Evolutionary conservation across 2,329 filamentous ascomycete species (phyloP).

Genomic region (Setomelanomma holmii): DNA sequence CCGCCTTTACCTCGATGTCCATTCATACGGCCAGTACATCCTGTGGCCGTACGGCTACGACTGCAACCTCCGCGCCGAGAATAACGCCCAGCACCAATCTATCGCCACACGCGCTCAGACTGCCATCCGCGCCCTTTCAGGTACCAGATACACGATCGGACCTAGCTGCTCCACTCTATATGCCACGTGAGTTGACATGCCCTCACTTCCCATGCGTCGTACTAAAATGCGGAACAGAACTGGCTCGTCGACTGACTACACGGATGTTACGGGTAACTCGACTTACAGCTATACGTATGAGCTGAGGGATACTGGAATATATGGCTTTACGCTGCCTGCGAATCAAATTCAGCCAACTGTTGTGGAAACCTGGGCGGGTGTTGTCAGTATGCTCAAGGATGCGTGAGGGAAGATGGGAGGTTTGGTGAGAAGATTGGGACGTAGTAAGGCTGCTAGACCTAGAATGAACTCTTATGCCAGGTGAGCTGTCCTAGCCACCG

Average conservation of each 20-base stretch:
- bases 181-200: too few species aligned
- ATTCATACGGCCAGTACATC: constrained; percentile 60
- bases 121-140: constrained; percentile 63
- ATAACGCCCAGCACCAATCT: constrained; percentile 57
- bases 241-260: constrained; percentile 54
- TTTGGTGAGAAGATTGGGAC: too few species aligned
- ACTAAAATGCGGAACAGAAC: too few species aligned
- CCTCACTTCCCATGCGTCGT: too few species aligned
- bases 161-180: constrained; percentile 68
- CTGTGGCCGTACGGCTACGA: constrained; percentile 64
- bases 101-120: constrained; percentile 58
- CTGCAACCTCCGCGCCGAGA: constrained; percentile 56
- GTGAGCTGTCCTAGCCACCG: too few species aligned
- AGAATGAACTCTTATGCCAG: too few species aligned
- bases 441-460: too few species aligned
- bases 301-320: constrained; percentile 56
- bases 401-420: too few species aligned
- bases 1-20: constrained; percentile 69
- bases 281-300: constrained; percentile 58
- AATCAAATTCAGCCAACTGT: constrained; percentile 58
- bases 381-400: constrained; percentile 37
- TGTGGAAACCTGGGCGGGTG: constrained; percentile 56
- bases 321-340: constrained; percentile 58
- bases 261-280: constrained; percentile 50
- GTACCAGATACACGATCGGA: constrained; percentile 53